A percentile compares a stretch with the other conserved stretches of the same genome.
phyloP scores from a whole-genome alignment of 257 asterid species.

The Capsicum baccatum region DNA sequence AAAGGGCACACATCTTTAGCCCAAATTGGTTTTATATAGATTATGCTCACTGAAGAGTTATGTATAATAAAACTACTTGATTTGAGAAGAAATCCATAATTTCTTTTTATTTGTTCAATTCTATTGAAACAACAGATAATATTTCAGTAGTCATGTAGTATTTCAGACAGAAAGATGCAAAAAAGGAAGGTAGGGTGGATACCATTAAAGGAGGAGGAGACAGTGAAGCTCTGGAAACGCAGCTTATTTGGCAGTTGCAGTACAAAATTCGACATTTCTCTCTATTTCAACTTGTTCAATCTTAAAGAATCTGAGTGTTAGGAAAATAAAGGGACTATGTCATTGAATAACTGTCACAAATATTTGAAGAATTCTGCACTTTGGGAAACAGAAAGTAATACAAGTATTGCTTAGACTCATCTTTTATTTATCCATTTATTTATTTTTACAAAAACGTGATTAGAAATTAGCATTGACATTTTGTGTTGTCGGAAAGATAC shows the following conservation, averaged over 20 bases:
- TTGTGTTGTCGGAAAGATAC: no score
- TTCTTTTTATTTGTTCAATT: not conserved
- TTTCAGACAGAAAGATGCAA: not conserved
- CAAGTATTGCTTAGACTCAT: no score
- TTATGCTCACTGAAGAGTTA: not conserved
- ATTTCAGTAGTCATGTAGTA: not conserved
- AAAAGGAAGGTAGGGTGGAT: not conserved
- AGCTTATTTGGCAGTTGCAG: constrained; percentile 53
- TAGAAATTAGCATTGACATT: no score
- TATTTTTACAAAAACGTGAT: no score
- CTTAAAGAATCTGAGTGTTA: not conserved
- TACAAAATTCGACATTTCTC: constrained; percentile 58
- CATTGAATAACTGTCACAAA: not conserved
- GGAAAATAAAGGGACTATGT: not conserved
- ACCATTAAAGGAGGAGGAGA: constrained; percentile 72
- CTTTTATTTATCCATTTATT: no score
- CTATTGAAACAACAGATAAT: not conserved
- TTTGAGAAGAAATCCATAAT: not conserved
- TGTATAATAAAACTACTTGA: not conserved
- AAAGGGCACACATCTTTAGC: constrained; percentile 14
- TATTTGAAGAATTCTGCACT: not conserved
- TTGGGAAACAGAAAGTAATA: no score
- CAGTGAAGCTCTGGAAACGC: constrained; percentile 49
- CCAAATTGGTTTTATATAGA: not conserved
- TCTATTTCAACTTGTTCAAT: not conserved